A percentile compares a stretch with the other conserved stretches of the same genome.
These are phyloP conservation scores for Botrytis aclada DNA, from an alignment of 2,329 filamentous ascomycete genomes.

Conservation along the genomic window DNA sequence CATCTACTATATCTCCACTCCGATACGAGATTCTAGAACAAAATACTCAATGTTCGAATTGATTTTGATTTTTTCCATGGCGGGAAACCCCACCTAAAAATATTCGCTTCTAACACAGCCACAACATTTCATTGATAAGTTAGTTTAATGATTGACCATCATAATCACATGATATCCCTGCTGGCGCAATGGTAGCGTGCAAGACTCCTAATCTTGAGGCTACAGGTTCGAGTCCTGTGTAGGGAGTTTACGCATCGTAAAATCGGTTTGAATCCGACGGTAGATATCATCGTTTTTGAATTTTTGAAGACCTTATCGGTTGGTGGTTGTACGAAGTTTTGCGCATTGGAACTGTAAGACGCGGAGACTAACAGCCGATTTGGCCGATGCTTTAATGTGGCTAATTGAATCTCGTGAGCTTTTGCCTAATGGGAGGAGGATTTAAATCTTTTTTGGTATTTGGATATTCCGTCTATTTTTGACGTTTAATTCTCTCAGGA, in stretches of 20 bases:
- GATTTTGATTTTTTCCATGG: background rate
- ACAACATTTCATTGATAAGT: background rate
- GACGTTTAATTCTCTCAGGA: background rate
- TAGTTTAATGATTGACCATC: rapidly evolving
- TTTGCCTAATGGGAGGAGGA: background rate
- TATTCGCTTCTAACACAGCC: background rate
- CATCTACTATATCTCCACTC: no score
- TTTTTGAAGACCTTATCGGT: background rate
- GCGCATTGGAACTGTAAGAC: background rate
- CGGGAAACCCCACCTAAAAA: background rate
- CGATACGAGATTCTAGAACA: background rate
- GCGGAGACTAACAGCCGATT: background rate
- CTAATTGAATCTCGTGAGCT: background rate
- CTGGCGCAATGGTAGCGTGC: slow-evolving; percentile 17
- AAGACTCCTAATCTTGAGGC: slow-evolving; percentile 17
- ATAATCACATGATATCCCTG: slow-evolving; percentile 14
- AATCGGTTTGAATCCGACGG: background rate
- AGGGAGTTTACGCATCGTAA: slow-evolving; percentile 1
- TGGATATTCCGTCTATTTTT: background rate
- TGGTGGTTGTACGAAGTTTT: background rate
- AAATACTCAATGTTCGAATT: background rate
- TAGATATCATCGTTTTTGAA: background rate
- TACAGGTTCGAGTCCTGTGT: slow-evolving; percentile 17
- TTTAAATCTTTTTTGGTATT: background rate
- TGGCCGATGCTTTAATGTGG: background rate